Evolutionary conservation across 129 eudicot species (phyloP).

Genomic region (Centella asiatica): DNA sequence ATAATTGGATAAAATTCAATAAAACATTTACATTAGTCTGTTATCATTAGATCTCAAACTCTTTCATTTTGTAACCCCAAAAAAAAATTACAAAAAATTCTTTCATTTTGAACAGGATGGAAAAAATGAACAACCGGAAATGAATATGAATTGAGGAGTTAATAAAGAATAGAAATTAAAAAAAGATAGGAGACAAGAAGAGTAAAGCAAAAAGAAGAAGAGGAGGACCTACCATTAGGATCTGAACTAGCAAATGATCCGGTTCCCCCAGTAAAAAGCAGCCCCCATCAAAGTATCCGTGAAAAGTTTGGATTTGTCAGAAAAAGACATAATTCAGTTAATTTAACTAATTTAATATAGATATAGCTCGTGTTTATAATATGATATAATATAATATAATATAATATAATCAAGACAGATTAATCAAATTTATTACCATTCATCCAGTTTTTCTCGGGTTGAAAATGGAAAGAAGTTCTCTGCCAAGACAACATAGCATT

Average conservation of each 20-base stretch:
- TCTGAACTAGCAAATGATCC: conserved; percentile 35
- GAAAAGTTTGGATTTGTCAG: conserved; percentile 16
- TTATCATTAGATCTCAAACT: too few relatives aligned
- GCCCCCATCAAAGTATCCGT: conserved; percentile 12
- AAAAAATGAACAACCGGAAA: too few relatives aligned
- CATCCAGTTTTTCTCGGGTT: conserved; percentile 92
- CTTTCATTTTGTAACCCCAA: too few relatives aligned
- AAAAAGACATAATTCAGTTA: background rate
- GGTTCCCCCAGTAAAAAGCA: conserved; percentile 14
- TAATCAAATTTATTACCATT: conserved; percentile 37
- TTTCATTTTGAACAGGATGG: too few relatives aligned
- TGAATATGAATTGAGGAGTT: too few relatives aligned
- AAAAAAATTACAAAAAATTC: too few relatives aligned
- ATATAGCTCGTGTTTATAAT: too few relatives aligned
- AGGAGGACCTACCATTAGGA: conserved; percentile 71
- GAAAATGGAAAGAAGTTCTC: conserved; percentile 77
- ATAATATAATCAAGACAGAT: background rate
- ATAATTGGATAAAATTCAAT: too few relatives aligned
- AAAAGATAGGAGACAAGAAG: background rate
- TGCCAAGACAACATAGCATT: conserved; percentile 85
- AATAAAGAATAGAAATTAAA: background rate
- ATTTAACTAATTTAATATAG: background rate
- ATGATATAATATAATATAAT: too few relatives aligned
- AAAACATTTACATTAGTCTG: too few relatives aligned
- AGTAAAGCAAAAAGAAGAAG: background rate